Base-by-base conservation (phyloP, 768 basidiomycete species). In the Trametopsis cervina region DNA sequence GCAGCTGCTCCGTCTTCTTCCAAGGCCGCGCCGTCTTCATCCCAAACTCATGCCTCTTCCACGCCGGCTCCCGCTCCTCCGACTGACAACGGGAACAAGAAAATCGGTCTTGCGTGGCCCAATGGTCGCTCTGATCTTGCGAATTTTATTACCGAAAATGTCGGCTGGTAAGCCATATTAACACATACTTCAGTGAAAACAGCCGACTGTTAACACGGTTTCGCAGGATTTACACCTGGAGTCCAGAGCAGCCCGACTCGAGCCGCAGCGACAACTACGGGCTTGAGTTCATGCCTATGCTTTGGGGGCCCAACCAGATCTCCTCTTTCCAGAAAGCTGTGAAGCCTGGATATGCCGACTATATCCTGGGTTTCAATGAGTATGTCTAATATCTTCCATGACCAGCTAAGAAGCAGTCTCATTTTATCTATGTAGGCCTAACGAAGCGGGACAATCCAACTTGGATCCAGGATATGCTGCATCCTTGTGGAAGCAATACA, bases 341-440 rank as follows among this genome's bases (percentile, higher is more conserved):
- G 24, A 65, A 71, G 41, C 53, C 62, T 13, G 79, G 78, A 33
- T 80, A 83, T 57, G 75, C 80, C 45, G 56, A 65, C 20, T 57
- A 58, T 45, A 77, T 72, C 35, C 54, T 85, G 18, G 84, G 80
- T 45, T 65, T 75, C 60, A 96, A 95, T 58, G 92, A 92, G 91
- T 90, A 50, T 10, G 80, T 54, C 17, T 11, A 40, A 12, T 18
- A 4, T 10, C 12, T 53, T 44, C 17, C 33, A n/a, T 26, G 38
- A 4, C 57, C 3, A 68, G 69, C 6, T 68, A 33, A 15, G 7
- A 7, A 33, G 29, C 29, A 15, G 15, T 33, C 15, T 15, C 7
- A 33, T n/a, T n/a, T n/a, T n/a, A 33, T 7, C 48, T 36, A 22
- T 25, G 15, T 54, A 93, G 91, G 62, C 88, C 88, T 22, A 80